Evolutionary conservation across 1,139 yeast genomes (phyloP).

Genomic region (Lodderomyces orthopsilosis): DNA sequence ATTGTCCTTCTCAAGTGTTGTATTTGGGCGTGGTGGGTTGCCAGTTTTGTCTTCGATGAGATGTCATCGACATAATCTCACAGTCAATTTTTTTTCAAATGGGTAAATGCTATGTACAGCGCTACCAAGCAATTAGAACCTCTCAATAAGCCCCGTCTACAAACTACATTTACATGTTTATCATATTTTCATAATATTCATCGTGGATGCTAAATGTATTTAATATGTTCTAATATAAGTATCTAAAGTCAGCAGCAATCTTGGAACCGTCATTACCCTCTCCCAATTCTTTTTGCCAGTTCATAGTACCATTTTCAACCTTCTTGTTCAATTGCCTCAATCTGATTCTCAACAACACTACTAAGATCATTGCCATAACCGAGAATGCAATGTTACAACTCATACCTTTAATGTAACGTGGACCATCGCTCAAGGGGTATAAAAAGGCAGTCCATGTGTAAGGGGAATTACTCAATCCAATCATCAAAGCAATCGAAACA

Average conservation of each 20-base stretch:
- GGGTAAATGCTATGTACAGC: no score
- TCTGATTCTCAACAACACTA: constrained; percentile 39
- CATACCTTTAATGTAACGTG: constrained; percentile 46
- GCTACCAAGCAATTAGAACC: no score
- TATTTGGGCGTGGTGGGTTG: not conserved
- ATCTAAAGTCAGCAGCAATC: constrained; percentile 45
- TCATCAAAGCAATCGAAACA: constrained; percentile 50
- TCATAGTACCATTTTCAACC: constrained; percentile 46
- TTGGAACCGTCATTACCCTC: constrained; percentile 44
- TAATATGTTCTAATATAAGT: constrained; percentile 22
- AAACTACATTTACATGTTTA: no score
- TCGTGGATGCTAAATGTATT: no score
- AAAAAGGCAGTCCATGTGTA: constrained; percentile 54
- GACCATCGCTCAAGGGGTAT: constrained; percentile 41
- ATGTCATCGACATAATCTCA: not conserved
- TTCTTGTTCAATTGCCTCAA: constrained; percentile 38
- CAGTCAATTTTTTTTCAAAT: not conserved
- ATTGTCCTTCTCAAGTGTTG: not conserved
- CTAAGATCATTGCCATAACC: constrained; percentile 37
- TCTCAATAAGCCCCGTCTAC: no score
- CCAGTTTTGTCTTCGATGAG: not conserved
- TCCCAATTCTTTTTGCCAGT: constrained; percentile 52
- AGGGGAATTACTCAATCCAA: constrained; percentile 50
- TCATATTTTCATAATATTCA: no score
- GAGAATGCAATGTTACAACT: constrained; percentile 49